Base-by-base conservation (phyloP, 2,329 filamentous ascomycete species). In the Emmonsiellopsis sp. region DNA sequence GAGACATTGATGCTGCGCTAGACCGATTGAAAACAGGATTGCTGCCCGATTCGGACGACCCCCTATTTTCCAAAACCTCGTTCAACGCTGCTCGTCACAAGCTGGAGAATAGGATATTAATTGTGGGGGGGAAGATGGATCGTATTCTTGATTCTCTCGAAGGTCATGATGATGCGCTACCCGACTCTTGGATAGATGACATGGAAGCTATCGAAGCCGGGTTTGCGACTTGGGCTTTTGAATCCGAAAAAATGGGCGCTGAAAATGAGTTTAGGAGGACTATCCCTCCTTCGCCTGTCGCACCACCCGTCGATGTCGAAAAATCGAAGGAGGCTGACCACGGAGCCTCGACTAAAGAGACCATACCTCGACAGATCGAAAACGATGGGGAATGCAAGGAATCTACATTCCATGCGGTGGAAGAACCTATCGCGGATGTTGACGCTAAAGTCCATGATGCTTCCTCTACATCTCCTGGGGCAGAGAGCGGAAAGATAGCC, bases 91-190 rank as follows among this genome's bases (percentile, higher is more conserved):
- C 68, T 45, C 69, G 70, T 48, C 69, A 80, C 2, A 76, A 83
- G 7, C 73, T 97, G 34, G 82, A 86, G 53, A 73, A 79, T 34
- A 87, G 86, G 59, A 82, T 96, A 36, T 75, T 80, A 11, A 77
- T 77, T 37, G 78, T 90, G 0, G 92, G 88, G 0, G 79, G 79
- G 47, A 79, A 83, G 40, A 76, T 97, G 56, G 93, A 98, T 67
- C 81, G 78, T 49, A 89, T 96, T 80, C 78, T 98, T 11, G 91
- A 98, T 68, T 79, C 82, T 34, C 76, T 97, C 2, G 93, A 97
- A 68, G 91, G 89, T 1, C 78, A 84, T 52, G 78, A 86, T 43
- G 93, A 98, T 63, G 88, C 86, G 0, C 74, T 98, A 8, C 93
- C 93, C 0, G 87, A 94, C 42, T 68, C 74, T 32, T 98, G 92